Conservation (phyloP, 2,329 filamentous ascomycete species). For the Calycina herbarum region DNA sequence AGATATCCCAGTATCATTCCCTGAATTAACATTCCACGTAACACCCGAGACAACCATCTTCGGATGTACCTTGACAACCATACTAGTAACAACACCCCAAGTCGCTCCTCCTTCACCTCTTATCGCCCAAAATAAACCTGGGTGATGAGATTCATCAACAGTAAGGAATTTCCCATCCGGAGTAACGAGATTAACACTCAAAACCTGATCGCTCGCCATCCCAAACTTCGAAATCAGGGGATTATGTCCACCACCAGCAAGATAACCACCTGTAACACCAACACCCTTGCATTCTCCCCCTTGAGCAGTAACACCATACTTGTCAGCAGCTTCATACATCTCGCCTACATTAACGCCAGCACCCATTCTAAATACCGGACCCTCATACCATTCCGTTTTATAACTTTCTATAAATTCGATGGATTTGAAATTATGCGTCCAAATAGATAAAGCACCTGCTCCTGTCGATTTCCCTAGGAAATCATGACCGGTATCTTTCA, state of each 20-base stretch:
- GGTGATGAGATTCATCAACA: constrained; percentile 51
- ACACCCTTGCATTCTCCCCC: constrained; percentile 46
- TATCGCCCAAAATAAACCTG: constrained; percentile 65
- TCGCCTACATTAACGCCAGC: constrained; percentile 46
- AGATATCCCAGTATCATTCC: background rate
- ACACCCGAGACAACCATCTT: constrained; percentile 3
- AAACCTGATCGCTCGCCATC: constrained; percentile 59
- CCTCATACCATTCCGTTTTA: constrained; percentile 37
- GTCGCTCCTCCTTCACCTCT: constrained; percentile 59
- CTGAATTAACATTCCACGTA: background rate
- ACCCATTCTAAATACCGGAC: constrained; percentile 41
- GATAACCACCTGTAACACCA: constrained; percentile 47
- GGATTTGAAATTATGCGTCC: constrained; percentile 48
- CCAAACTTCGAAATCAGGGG: constrained; percentile 53
- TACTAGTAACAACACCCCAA: constrained; percentile 45
- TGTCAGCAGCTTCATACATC: constrained; percentile 44
- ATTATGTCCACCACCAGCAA: constrained; percentile 61
- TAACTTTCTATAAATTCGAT: constrained; percentile 41
- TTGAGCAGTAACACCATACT: constrained; percentile 47
- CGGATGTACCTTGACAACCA: constrained; percentile 9
- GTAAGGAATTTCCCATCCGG: constrained; percentile 49
- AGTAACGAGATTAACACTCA: constrained; percentile 57
- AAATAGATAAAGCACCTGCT: constrained; percentile 51
- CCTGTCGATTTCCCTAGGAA: constrained; percentile 30
- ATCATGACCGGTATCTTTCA: constrained; percentile 29